These are phyloP conservation scores for Ophiosphaerella korrae DNA, from an alignment of 2,329 filamentous ascomycete genomes.

Conservation along the genomic window DNA sequence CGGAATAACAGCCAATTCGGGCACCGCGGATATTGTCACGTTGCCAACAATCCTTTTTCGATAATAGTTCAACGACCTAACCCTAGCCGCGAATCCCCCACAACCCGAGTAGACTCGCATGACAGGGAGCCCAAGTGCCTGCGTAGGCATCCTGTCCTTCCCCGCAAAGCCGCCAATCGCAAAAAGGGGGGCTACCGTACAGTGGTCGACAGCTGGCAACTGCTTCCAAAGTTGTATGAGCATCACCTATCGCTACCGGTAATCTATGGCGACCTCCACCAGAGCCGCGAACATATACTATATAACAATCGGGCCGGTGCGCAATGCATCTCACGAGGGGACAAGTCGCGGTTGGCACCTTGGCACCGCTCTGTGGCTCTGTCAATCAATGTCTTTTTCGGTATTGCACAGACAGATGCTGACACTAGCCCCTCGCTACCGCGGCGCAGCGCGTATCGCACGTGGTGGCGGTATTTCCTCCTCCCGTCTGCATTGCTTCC, in stretches of 20 bases:
- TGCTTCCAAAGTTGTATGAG: too few species aligned
- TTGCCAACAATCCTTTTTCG: slow-evolving; percentile 9
- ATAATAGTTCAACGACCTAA: slow-evolving; percentile 2
- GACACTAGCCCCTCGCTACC: slow-evolving; percentile 3
- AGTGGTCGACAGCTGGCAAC: too few species aligned
- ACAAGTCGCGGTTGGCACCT: slow-evolving; percentile 19
- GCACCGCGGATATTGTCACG: slow-evolving; percentile 3
- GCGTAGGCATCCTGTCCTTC: slow-evolving; percentile 1
- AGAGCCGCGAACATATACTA: too few species aligned
- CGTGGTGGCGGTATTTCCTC: slow-evolving; percentile 22
- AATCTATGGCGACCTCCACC: too few species aligned
- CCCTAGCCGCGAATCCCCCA: slow-evolving; percentile 22
- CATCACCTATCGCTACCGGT: too few species aligned
- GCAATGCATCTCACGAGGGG: background rate
- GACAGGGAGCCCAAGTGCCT: slow-evolving; percentile 1
- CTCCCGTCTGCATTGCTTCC: slow-evolving; percentile 7
- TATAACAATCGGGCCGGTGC: too few species aligned
- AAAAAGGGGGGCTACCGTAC: slow-evolving; percentile 8
- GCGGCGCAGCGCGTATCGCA: slow-evolving; percentile 17
- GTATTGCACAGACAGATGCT: slow-evolving; percentile 18
- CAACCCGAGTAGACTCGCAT: slow-evolving; percentile 14
- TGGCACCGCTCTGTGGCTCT: slow-evolving; percentile 19
- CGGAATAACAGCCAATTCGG: slow-evolving; percentile 1
- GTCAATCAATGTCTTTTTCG: slow-evolving; percentile 18
- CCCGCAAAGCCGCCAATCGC: slow-evolving; percentile 15